These are phyloP conservation scores for Firmiana major DNA, from an alignment of 345 rosid genomes.

Conservation along the genomic window DNA sequence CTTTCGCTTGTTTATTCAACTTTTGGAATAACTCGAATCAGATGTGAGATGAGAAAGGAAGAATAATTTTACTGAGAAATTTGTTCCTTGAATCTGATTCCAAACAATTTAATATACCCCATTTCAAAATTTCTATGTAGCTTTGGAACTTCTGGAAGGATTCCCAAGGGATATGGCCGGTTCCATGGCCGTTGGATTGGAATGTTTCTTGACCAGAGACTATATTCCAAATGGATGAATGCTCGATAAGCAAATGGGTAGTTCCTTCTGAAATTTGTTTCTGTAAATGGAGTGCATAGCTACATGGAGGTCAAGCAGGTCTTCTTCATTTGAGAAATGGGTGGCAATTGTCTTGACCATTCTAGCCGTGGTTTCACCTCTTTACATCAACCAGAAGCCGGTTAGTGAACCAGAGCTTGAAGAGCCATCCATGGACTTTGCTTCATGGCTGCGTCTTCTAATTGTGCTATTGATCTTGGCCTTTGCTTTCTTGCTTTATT, in stretches of 20 bases:
- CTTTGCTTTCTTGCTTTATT: constrained; percentile 43
- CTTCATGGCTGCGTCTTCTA: constrained; percentile 48
- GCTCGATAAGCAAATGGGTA: neutral
- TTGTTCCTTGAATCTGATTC: constrained; percentile 12
- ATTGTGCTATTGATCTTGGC: constrained; percentile 51
- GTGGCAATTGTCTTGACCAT: constrained; percentile 50
- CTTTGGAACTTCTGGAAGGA: constrained; percentile 24
- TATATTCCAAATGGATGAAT: constrained; percentile 16
- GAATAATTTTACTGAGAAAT: neutral
- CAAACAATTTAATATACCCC: neutral
- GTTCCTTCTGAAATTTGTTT: constrained; percentile 1
- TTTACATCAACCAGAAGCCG: constrained; percentile 47
- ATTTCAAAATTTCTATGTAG: neutral
- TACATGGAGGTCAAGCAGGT: constrained; percentile 21
- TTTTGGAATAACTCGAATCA: neutral
- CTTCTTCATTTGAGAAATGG: constrained; percentile 45
- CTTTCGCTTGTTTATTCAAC: too few relatives aligned
- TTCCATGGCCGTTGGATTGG: neutral
- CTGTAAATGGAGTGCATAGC: constrained; percentile 34
- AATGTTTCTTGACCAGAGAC: neutral
- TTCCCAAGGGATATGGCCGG: constrained; percentile 12
- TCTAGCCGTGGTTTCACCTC: constrained; percentile 73
- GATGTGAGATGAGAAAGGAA: neutral
- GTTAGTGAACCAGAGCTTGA: constrained; percentile 36
- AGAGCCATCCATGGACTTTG: constrained; percentile 34